phyloP scores from a whole-genome alignment of 1,284 basidiomycete species.

The Sanghuangporus baumii region DNA sequence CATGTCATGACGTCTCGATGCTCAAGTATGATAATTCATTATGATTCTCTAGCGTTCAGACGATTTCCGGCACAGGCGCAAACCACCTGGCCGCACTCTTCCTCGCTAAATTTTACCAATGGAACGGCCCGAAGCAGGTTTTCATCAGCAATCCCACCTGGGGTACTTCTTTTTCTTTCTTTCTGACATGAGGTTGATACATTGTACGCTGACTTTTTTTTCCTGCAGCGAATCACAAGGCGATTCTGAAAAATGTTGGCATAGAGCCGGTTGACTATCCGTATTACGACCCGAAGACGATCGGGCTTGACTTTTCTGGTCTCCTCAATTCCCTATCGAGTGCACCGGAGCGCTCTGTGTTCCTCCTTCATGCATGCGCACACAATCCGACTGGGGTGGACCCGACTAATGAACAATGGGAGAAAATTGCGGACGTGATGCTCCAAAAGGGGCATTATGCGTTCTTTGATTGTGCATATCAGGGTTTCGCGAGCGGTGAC shows the following conservation, averaged over 20 bases:
- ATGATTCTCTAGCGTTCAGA: conserved; percentile 56
- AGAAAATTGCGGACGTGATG: conserved; percentile 72
- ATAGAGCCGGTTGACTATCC: conserved; percentile 79
- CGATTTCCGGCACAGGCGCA: conserved; percentile 93
- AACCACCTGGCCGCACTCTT: conserved; percentile 91
- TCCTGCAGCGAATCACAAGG: conserved; percentile 77
- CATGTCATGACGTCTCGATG: neutral
- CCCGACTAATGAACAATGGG: conserved; percentile 88
- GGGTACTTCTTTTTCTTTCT: conserved; percentile 52
- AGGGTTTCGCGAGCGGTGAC: conserved; percentile 88
- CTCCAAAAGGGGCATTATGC: conserved; percentile 76
- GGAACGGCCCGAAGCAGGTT: conserved; percentile 60
- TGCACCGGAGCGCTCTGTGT: conserved; percentile 73
- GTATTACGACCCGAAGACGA: conserved; percentile 89
- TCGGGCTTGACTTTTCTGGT: conserved; percentile 80
- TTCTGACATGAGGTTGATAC: conserved; percentile 24
- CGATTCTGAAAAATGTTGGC: conserved; percentile 82
- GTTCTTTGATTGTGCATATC: conserved; percentile 96
- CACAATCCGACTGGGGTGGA: conserved; percentile 97
- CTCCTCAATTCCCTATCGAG: conserved; percentile 61
- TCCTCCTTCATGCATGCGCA: conserved; percentile 90
- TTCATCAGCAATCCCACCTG: conserved; percentile 91
- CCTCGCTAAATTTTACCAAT: conserved; percentile 80
- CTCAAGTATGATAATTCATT: neutral
- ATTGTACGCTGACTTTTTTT: neutral